phyloP scores from a whole-genome alignment of 2,329 filamentous ascomycete species.

The Aspergillus latus region DNA sequence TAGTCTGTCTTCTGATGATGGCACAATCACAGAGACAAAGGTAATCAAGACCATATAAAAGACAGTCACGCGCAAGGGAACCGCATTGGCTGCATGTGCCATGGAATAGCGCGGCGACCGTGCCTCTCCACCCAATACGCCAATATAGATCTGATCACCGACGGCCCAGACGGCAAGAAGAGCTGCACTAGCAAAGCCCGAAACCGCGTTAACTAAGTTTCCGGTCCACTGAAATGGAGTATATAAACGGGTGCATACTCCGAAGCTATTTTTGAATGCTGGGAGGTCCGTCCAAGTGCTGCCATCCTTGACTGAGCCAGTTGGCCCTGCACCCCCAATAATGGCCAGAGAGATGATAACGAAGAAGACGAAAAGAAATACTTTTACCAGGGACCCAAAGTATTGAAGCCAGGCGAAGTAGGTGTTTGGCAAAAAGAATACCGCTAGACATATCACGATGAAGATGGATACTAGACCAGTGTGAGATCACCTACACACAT shows the following conservation, averaged over 20 bases:
- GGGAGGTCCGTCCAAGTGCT: conserved; percentile 34
- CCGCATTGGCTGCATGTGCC: conserved; percentile 27
- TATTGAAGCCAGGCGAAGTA: conserved; percentile 42
- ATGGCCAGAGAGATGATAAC: conserved; percentile 40
- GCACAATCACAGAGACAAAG: conserved; percentile 18
- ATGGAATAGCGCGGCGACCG: conserved; percentile 38
- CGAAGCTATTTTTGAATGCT: conserved; percentile 38
- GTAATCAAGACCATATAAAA: conserved; percentile 12
- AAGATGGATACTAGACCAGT: conserved; percentile 9
- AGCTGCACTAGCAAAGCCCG: conserved; percentile 34
- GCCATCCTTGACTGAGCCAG: conserved; percentile 33
- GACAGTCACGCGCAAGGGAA: conserved; percentile 16
- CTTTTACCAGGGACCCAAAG: conserved; percentile 38
- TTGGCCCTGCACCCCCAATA: conserved; percentile 42
- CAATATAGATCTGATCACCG: conserved; percentile 37
- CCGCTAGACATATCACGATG: conserved; percentile 18
- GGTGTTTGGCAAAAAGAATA: conserved; percentile 30
- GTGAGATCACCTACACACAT: background rate
- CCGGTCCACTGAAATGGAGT: background rate
- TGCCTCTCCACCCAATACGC: conserved; percentile 39
- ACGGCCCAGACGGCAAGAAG: conserved; percentile 31
- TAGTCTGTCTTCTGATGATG: conserved; percentile 23
- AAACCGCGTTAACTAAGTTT: background rate
- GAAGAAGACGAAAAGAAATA: conserved; percentile 39
- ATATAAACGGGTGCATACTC: background rate